Base-by-base conservation (phyloP, 805 yeast species). In the Hanseniaspora vineae region DNA sequence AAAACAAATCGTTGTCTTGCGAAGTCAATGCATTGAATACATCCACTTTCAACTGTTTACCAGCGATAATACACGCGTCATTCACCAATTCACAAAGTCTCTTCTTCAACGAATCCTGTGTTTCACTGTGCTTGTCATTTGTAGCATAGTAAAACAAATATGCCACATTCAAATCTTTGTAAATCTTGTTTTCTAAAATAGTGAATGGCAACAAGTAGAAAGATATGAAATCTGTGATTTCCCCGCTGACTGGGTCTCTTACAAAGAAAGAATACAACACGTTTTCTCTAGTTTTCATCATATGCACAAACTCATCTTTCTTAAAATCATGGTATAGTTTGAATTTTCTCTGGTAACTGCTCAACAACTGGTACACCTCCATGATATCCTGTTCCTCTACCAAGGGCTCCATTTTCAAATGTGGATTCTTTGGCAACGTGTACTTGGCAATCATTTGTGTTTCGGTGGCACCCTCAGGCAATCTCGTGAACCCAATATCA, bases 11-110 rank as follows among this genome's bases (percentile, higher is more conserved):
- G 63, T 92, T 92, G 60, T 92, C 98, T 67, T 88, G 95, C 11
- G 88, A 73, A 0, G 97, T 79, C 52, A 92, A 71, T 10, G 97
- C 96, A 62, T 92, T 92, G 73, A 90, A 86, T 3, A 92, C 97
- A 61, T 92, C 98, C 57, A 84, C 85, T 23, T 74, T 73, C 44
- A 71, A 65, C 40, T 69, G 62, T 62, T 84, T 82, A 19, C 58
- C 58, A 31, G 95, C 80, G 39, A 85, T 66, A 46, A 90, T 75
- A 49, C 89, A 72, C 1, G 92, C 88, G 57, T 89, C 95, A 44
- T 69, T 70, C 47, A 88, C 72, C 53, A 90, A 68, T 5, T 69
- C 65, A 23, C 65, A 67, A 53, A 92, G 71, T 54, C 97, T 73
- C 52, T 69, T 68, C 55, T 75, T 73, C 54, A 85, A 69, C 31